Evolutionary conservation across 805 yeast species (phyloP), one percentile per base, ranked within the genome.

Genomic region (Candida cerambycidarum): DNA sequence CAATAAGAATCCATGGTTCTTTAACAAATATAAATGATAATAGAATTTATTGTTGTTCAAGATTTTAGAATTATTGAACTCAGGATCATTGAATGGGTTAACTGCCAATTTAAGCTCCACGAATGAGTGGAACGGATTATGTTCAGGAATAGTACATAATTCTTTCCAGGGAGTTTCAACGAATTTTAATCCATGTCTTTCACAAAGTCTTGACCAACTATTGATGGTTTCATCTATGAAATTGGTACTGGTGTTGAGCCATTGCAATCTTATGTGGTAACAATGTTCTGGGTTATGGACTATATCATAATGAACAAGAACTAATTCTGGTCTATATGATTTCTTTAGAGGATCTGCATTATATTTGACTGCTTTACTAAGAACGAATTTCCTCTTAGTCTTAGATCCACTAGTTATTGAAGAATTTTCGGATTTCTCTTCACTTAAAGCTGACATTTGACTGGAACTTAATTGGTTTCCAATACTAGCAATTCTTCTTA

Each of bases 231-330:
- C 63, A 33, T 61, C 66, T 32, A 66, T 60, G 41, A 65, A 64
- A 57, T 85, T 86, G 2, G 95, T 85, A 0, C 98, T 89, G 0
- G 96, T 82, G 46, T 85, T 88, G 24, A 92, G 66, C 99, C 99
- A 93, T 58, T 93, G 97, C 11, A 92, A 61, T 36, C 96, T 71
- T 24, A 93, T 76, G 56, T 92, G 98, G 67, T 83, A 93, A 57
- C 97, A 90, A 55, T 90, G 96, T 51, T 86, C 92, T 0, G 97
- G 97, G 57, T 90, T 92, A 59, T 89, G 97, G 3, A 90, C 90
- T 33, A 83, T 75, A 58, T 93, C 99, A 56, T 88, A 87, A 62
- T 92, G 97, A 1, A 93, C 89, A 5, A 81, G 80, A 34, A 89
- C 71, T 2, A 82, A 62, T 52, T 93, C 99, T 0, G 85, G 84